These are phyloP conservation scores for Carpinus viminea DNA, from an alignment of 306 rosid species.

Conservation along the genomic window DNA sequence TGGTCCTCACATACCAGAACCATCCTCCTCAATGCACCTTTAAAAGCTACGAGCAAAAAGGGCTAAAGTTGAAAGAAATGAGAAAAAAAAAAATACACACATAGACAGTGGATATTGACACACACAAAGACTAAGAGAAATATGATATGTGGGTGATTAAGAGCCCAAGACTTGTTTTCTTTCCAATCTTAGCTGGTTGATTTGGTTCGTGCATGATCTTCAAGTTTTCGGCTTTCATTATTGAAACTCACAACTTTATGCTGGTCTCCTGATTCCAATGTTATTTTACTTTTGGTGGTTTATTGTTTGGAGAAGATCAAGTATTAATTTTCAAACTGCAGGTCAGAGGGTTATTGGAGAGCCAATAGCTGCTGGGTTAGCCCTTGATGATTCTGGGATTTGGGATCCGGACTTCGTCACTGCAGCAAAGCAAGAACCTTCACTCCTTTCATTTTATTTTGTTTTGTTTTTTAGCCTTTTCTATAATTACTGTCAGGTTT, in stretches of 20 bases:
- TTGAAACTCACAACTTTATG: background rate
- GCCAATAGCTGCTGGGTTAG: slow-evolving; percentile 83
- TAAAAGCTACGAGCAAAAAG: background rate
- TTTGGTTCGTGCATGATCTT: background rate
- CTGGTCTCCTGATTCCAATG: background rate
- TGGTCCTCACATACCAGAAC: background rate
- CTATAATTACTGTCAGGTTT: slow-evolving; percentile 4
- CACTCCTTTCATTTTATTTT: slow-evolving; percentile 18
- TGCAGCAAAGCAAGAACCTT: slow-evolving; percentile 68
- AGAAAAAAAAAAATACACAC: background rate
- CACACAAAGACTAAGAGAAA: background rate
- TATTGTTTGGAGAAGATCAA: background rate
- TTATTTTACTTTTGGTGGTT: background rate
- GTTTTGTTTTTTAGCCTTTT: slow-evolving; percentile 1
- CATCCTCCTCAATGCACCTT: background rate
- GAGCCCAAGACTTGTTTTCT: background rate
- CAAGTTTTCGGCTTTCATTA: background rate
- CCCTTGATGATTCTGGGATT: slow-evolving; percentile 84
- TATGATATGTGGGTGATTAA: background rate
- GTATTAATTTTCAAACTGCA: slow-evolving; percentile 35
- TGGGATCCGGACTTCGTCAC: slow-evolving; percentile 88
- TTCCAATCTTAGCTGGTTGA: background rate
- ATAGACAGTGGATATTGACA: background rate
- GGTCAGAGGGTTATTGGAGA: slow-evolving; percentile 90
- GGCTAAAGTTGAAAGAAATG: background rate